Conservation (phyloP, 306 rosid genomes). For the Crotalaria pallida region DNA sequence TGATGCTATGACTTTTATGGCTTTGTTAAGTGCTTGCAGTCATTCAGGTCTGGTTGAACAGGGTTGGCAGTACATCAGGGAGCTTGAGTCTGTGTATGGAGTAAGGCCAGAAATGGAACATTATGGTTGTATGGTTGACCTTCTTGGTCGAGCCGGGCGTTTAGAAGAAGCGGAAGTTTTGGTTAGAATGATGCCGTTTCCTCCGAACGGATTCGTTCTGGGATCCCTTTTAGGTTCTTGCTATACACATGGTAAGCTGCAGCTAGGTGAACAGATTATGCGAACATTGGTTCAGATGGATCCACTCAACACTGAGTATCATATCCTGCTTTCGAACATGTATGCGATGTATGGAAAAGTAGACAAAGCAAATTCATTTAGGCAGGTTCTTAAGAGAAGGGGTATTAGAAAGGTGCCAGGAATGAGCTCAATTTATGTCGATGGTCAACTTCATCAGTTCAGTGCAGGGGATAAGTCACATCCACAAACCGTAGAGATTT, state of each 20-base stretch:
- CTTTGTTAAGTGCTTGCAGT: constrained; percentile 74
- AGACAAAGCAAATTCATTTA: constrained; percentile 49
- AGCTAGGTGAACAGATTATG: constrained; percentile 53
- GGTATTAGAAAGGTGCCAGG: constrained; percentile 70
- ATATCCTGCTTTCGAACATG: constrained; percentile 66
- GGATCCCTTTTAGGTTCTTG: constrained; percentile 73
- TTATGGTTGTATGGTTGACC: constrained; percentile 69
- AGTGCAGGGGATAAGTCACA: constrained; percentile 71
- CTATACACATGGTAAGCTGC: constrained; percentile 42
- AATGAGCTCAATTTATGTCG: constrained; percentile 52
- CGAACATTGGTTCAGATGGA: constrained; percentile 46
- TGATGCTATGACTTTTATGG: constrained; percentile 57
- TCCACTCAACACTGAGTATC: constrained; percentile 57
- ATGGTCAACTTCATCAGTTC: constrained; percentile 57
- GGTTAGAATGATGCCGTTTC: constrained; percentile 54
- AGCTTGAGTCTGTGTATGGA: constrained; percentile 40
- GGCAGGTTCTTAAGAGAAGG: constrained; percentile 44
- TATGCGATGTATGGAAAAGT: constrained; percentile 48
- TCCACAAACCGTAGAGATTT: constrained; percentile 34
- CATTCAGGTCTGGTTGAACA: constrained; percentile 61
- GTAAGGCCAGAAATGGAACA: constrained; percentile 53
- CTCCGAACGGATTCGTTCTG: constrained; percentile 62
- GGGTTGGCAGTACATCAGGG: constrained; percentile 48
- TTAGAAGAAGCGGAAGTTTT: constrained; percentile 52
- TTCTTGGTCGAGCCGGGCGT: constrained; percentile 63